Evolutionary conservation across 495 filamentous ascomycete species (phyloP).

Genomic region (Bathelium albidoporum): DNA sequence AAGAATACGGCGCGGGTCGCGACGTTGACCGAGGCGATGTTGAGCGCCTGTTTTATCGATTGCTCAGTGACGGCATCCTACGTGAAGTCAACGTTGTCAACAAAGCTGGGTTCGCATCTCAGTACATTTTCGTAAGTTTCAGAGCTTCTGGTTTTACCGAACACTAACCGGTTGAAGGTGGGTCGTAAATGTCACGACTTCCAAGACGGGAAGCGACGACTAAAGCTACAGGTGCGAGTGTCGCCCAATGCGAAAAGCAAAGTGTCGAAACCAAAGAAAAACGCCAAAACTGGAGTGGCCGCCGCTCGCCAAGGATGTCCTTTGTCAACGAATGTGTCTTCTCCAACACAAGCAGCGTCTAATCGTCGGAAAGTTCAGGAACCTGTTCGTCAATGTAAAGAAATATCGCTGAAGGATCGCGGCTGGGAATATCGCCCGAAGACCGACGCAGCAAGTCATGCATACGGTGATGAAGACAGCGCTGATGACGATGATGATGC

Average conservation of each 20-base stretch:
- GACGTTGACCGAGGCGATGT: conserved; percentile 48
- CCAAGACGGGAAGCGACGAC: conserved; percentile 37
- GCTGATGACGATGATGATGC: conserved; percentile 36
- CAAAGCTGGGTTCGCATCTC: conserved; percentile 47
- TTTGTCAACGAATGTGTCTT: conserved; percentile 75
- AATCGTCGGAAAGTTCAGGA: conserved; percentile 35
- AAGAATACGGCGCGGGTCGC: conserved; percentile 45
- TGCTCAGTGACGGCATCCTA: conserved; percentile 54
- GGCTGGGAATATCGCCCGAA: conserved; percentile 44
- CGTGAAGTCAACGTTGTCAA: conserved; percentile 50
- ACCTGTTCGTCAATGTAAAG: conserved; percentile 28
- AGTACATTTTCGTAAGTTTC: conserved; percentile 46
- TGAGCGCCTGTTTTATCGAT: conserved; percentile 54
- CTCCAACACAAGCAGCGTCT: conserved; percentile 55
- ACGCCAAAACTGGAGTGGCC: conserved; percentile 22
- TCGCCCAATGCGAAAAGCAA: conserved; percentile 37
- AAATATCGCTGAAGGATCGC: conserved; percentile 36
- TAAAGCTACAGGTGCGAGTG: conserved; percentile 52
- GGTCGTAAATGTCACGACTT: conserved; percentile 46
- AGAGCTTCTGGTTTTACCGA: neutral
- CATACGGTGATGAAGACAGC: conserved; percentile 31
- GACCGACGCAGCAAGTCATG: conserved; percentile 29
- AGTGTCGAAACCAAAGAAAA: conserved; percentile 17
- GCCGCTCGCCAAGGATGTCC: conserved; percentile 36
- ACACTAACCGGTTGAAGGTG: conserved; percentile 29